Percentiles rank a stretch among this genome's conserved stretches.
Evolutionary conservation across 2,329 filamentous ascomycete species (phyloP).

Genomic region (Pseudogymnoascus sp.): DNA sequence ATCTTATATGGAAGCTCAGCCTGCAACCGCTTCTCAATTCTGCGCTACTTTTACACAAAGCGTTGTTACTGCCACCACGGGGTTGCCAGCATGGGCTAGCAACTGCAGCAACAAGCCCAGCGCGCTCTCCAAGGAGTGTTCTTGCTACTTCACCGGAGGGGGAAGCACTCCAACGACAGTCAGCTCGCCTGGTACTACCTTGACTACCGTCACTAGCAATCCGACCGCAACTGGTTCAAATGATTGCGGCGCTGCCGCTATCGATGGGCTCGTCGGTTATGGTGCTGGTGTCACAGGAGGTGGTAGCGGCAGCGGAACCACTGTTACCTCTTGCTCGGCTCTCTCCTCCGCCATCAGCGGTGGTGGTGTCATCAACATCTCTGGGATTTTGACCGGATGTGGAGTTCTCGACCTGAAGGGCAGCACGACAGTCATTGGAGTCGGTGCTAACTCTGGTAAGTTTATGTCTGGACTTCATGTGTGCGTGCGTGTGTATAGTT

Average conservation of each 20-base stretch:
- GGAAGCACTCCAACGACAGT: slow-evolving; percentile 15
- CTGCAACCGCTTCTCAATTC: slow-evolving; percentile 11
- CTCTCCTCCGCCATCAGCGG: slow-evolving; percentile 29
- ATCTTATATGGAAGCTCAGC: slow-evolving; percentile 4
- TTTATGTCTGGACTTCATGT: not conserved
- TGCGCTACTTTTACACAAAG: slow-evolving; percentile 11
- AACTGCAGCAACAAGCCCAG: slow-evolving; percentile 23
- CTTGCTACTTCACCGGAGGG: slow-evolving; percentile 23
- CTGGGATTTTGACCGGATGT: slow-evolving; percentile 30
- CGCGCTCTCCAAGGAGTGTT: slow-evolving; percentile 27
- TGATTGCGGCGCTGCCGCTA: not conserved
- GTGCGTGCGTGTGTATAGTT: not conserved
- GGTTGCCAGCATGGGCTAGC: slow-evolving; percentile 25
- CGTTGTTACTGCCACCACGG: slow-evolving; percentile 21
- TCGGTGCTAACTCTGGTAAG: slow-evolving; percentile 28
- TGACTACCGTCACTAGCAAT: slow-evolving; percentile 13
- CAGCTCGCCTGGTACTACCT: slow-evolving; percentile 14
- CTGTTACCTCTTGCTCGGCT: slow-evolving; percentile 36
- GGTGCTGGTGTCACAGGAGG: slow-evolving; percentile 31
- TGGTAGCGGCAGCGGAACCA: slow-evolving; percentile 35
- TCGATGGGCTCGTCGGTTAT: not conserved
- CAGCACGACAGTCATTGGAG: slow-evolving; percentile 37
- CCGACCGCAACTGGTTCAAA: not conserved
- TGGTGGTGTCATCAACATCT: slow-evolving; percentile 32
- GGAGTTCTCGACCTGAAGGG: slow-evolving; percentile 32